Conservation (phyloP, 257 asterid species). For the Nicotiana otophora region DNA sequence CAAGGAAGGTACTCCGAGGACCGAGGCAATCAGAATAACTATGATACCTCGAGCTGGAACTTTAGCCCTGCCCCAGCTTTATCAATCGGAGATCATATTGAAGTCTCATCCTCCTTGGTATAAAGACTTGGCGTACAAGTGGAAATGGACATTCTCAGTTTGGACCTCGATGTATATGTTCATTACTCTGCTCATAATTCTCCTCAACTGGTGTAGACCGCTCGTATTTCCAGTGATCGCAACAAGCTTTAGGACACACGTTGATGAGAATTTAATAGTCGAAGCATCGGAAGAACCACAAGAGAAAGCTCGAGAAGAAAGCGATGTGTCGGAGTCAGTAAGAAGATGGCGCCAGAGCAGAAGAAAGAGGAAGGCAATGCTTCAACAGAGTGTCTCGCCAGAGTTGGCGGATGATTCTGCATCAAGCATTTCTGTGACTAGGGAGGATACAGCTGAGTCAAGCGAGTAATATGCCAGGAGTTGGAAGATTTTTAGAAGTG, state of each 20-base stretch:
- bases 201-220: conserved; percentile 42
- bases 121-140: conserved; percentile 46
- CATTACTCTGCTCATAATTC: conserved; percentile 31
- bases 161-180: conserved; percentile 58
- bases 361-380: conserved; percentile 49
- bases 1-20: conserved; percentile 47
- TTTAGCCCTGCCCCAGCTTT: conserved; percentile 51
- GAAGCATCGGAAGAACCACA: conserved; percentile 15
- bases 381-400: conserved; percentile 9
- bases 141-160: conserved; percentile 67
- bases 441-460: conserved; percentile 19
- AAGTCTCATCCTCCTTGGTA: conserved; percentile 55
- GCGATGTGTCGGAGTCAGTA: conserved; percentile 22
- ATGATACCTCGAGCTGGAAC: conserved; percentile 67
- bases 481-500: not conserved
- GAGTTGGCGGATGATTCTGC: conserved; percentile 20
- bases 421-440: conserved; percentile 35
- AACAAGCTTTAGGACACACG: not conserved
- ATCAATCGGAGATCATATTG: conserved; percentile 45
- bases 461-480: not conserved
- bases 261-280: not conserved
- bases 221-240: conserved; percentile 32
- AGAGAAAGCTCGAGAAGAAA: conserved; percentile 14
- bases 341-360: conserved; percentile 48
- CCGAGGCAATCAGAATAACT: conserved; percentile 40